Conservation (phyloP, 176 grass and related monocot genomes). For the Elymus sibiricus region DNA sequence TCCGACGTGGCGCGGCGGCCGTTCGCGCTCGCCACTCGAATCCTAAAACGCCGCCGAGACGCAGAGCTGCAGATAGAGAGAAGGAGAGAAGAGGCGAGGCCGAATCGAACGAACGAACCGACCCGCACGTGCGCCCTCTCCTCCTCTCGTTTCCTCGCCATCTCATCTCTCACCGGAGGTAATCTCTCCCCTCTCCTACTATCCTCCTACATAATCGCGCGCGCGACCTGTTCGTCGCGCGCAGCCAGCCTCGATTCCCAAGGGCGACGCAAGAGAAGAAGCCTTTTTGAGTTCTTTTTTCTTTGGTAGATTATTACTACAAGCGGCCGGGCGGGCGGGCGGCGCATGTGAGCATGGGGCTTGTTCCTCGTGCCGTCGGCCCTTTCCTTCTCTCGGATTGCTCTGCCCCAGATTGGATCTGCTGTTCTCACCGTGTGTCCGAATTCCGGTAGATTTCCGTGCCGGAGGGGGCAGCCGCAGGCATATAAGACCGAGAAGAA, state of each 20-base stretch:
- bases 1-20: constrained; percentile 44
- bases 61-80: constrained; percentile 14
- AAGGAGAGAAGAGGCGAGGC: background rate
- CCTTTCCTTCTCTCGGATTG: background rate
- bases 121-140: background rate
- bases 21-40: constrained; percentile 37
- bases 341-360: constrained; percentile 26
- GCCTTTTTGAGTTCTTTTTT: background rate
- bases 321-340: background rate
- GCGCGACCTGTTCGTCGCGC: constrained; percentile 24
- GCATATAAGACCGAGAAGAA: too few relatives aligned
- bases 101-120: background rate
- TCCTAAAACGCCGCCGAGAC: constrained; percentile 47
- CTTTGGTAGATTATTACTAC: background rate
- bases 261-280: background rate
- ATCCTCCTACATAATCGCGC: background rate
- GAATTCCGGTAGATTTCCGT: constrained; percentile 14
- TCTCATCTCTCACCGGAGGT: constrained; percentile 4
- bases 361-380: constrained; percentile 19
- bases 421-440: background rate
- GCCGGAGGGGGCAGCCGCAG: background rate
- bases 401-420: constrained; percentile 34
- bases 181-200: background rate
- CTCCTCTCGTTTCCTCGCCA: background rate
- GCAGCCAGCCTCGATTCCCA: background rate